Evolutionary conservation across 495 filamentous ascomycete species (phyloP).

Genomic region (Wilcoxina mikolae): DNA sequence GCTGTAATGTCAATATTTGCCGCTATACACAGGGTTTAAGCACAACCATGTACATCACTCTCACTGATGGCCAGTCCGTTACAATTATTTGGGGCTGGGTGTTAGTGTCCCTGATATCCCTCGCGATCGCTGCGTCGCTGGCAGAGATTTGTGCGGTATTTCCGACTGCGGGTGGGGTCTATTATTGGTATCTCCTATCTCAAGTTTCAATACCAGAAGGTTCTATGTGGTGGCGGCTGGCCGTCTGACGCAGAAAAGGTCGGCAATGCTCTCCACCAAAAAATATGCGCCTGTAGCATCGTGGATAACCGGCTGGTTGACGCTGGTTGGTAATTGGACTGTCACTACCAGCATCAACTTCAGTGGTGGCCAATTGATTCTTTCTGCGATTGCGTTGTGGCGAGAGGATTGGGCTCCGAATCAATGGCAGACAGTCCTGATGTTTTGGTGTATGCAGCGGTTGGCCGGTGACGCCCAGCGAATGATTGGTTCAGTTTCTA

Average conservation of each 20-base stretch:
- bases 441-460: slow-evolving; percentile 45
- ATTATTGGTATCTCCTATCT: slow-evolving; percentile 32
- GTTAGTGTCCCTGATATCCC: slow-evolving; percentile 33
- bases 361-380: slow-evolving; percentile 44
- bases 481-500: too few relatives aligned
- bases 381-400: slow-evolving; percentile 47
- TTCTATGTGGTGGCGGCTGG: background rate
- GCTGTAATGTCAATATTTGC: too few relatives aligned
- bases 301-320: slow-evolving; percentile 40
- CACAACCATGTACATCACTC: slow-evolving; percentile 51
- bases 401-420: slow-evolving; percentile 47
- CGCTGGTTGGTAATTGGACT: slow-evolving; percentile 40
- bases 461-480: too few relatives aligned
- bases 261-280: slow-evolving; percentile 36
- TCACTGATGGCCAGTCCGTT: slow-evolving; percentile 48
- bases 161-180: slow-evolving; percentile 36
- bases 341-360: slow-evolving; percentile 39
- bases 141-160: slow-evolving; percentile 37
- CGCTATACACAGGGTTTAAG: slow-evolving; percentile 30
- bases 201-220: background rate
- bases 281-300: slow-evolving; percentile 35
- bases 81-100: slow-evolving; percentile 36
- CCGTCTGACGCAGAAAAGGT: slow-evolving; percentile 11
- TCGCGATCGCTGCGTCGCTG: slow-evolving; percentile 34
- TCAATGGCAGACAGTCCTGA: slow-evolving; percentile 47